These are phyloP conservation scores for Aspergillus pseudotamarii DNA, from an alignment of 2,329 filamentous ascomycete genomes.

Conservation along the genomic window DNA sequence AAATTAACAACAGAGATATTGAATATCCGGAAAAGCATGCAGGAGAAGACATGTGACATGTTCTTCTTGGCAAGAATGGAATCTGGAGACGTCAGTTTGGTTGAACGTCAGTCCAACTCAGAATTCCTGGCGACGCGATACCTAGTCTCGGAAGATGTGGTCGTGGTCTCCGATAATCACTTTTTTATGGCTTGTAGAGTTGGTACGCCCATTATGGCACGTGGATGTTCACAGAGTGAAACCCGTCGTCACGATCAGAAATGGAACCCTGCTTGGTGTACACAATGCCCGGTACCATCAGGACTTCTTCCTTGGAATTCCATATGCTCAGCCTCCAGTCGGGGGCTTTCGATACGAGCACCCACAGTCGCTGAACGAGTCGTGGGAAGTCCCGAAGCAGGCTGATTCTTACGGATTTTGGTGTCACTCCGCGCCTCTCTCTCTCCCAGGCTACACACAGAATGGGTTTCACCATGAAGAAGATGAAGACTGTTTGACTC, in stretches of 20 bases:
- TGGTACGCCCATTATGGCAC: background rate
- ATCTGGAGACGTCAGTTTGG: too few species aligned
- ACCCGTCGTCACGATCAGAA: background rate
- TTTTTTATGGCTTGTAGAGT: background rate
- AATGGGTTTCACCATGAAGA: constrained; percentile 9
- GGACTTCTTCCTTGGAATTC: constrained; percentile 25
- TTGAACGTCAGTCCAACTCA: background rate
- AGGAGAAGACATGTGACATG: background rate
- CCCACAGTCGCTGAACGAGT: constrained; percentile 14
- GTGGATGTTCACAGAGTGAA: background rate
- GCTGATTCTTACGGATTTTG: constrained; percentile 11
- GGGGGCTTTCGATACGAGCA: constrained; percentile 10
- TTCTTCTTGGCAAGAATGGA: background rate
- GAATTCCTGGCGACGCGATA: background rate
- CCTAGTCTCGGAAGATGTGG: background rate
- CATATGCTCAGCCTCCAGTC: constrained; percentile 20
- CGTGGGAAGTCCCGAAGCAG: constrained; percentile 7
- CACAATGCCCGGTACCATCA: constrained; percentile 16
- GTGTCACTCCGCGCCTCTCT: constrained; percentile 7
- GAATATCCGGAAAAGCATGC: background rate
- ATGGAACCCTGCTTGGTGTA: constrained; percentile 18
- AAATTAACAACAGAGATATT: too few species aligned
- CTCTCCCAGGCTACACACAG: constrained; percentile 7
- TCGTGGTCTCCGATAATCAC: background rate
- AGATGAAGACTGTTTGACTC: constrained; percentile 25